A percentile compares a stretch with the other conserved stretches of the same genome.
Evolutionary conservation across 345 rosid species (phyloP).

Genomic region (Lumnitzera racemosa): DNA sequence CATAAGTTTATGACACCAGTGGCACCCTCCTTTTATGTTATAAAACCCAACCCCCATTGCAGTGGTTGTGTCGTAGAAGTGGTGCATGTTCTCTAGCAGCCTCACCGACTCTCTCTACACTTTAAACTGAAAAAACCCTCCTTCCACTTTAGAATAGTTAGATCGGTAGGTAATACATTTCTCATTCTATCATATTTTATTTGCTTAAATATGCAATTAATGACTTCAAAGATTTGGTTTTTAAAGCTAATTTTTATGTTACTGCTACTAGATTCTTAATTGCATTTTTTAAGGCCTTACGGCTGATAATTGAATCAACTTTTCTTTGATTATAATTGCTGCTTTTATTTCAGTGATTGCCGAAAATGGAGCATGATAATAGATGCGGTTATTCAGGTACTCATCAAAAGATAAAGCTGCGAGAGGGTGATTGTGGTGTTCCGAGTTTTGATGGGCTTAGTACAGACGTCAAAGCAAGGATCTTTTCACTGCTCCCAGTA

Average conservation of each 20-base stretch:
- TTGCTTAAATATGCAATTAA: no score
- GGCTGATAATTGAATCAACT: no score
- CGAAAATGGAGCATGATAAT: conserved; percentile 22
- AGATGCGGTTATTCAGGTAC: conserved; percentile 15
- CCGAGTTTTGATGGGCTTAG: conserved; percentile 57
- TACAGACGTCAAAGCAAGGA: conserved; percentile 71
- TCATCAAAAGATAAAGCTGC: conserved; percentile 49
- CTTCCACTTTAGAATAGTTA: no score
- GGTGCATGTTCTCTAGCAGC: background rate
- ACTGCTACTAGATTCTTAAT: no score
- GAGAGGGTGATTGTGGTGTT: conserved; percentile 8
- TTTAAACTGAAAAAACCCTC: conserved; percentile 2
- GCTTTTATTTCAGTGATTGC: conserved; percentile 3
- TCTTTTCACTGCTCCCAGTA: conserved; percentile 81
- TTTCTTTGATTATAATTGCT: conserved; percentile 8
- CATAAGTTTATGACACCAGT: background rate
- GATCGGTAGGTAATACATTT: no score
- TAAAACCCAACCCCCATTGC: background rate
- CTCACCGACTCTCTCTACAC: background rate
- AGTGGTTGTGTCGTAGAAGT: background rate
- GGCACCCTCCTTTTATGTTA: background rate
- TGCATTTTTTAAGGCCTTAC: no score
- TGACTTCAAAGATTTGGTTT: no score
- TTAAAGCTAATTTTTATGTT: no score
- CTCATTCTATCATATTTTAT: no score